A percentile compares a stretch with the other conserved stretches of the same genome.
These are phyloP conservation scores for Scheffersomyces stipitis DNA, from an alignment of 805 yeast species.

Conservation along the genomic window DNA sequence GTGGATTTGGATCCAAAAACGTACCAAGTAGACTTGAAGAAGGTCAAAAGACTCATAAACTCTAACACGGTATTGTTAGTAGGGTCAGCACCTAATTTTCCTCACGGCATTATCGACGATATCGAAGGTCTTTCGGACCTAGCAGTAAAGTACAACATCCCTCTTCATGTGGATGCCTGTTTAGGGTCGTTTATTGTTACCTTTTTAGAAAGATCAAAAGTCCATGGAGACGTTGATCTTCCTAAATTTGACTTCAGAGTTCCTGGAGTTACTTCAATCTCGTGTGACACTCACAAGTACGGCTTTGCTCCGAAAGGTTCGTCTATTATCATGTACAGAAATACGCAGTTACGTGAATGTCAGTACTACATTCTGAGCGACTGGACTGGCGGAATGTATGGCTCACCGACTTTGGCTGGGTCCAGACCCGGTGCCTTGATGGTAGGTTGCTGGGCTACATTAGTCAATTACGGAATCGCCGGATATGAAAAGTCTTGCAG, in stretches of 20 bases:
- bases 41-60: constrained; percentile 67
- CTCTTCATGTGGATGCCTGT: constrained; percentile 95
- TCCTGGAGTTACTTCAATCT: constrained; percentile 90
- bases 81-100: constrained; percentile 97
- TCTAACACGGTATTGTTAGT: constrained; percentile 77
- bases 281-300: constrained; percentile 99
- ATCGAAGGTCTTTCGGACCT: constrained; percentile 67
- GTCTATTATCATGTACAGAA: constrained; percentile 86
- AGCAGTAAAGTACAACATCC: constrained; percentile 68
- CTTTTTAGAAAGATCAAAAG: constrained; percentile 60
- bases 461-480: constrained; percentile 76
- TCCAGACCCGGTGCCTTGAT: constrained; percentile 95
- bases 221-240: constrained; percentile 43
- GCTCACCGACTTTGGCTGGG: constrained; percentile 95
- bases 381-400: constrained; percentile 96
- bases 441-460: constrained; percentile 98
- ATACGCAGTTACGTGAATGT: constrained; percentile 60
- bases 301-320: constrained; percentile 99
- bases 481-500: constrained; percentile 72
- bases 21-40: constrained; percentile 62
- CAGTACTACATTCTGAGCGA: constrained; percentile 83
- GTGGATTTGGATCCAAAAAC: constrained; percentile 72
- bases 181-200: constrained; percentile 90
- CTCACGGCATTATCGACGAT: constrained; percentile 94
- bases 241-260: constrained; percentile 81